Percentiles rank a stretch among this genome's conserved stretches.
Evolutionary conservation across 1,284 basidiomycete species (phyloP).

Genomic region (Ceratobasidium sp.): DNA sequence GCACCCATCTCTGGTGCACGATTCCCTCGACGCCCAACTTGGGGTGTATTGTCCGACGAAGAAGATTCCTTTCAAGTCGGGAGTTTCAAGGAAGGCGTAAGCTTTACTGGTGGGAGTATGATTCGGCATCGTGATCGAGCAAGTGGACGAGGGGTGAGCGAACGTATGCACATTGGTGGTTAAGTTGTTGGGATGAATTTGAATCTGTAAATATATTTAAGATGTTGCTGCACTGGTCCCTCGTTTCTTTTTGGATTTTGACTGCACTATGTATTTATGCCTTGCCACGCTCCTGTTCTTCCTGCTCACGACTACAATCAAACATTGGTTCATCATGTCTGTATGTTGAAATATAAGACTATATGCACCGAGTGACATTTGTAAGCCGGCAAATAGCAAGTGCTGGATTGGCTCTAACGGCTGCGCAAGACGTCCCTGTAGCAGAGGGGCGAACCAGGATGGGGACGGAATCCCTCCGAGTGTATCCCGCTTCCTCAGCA

Average conservation of each 20-base stretch:
- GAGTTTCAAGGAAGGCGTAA: constrained; percentile 36
- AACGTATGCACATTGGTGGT: background rate
- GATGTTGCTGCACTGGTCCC: background rate
- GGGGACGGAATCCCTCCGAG: too few species aligned
- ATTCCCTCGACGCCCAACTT: constrained; percentile 11
- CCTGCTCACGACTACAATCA: background rate
- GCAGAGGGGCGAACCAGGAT: too few species aligned
- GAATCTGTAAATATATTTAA: background rate
- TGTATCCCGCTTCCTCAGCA: too few species aligned
- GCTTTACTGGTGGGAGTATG: constrained; percentile 11
- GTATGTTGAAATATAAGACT: too few species aligned
- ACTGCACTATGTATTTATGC: constrained; percentile 33
- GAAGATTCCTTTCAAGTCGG: constrained; percentile 36
- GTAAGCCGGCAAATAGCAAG: too few species aligned
- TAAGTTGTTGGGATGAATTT: background rate
- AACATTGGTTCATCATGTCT: too few species aligned
- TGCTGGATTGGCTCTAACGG: too few species aligned
- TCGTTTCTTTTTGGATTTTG: constrained; percentile 14
- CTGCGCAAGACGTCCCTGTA: too few species aligned
- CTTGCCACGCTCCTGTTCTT: background rate
- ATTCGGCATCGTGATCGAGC: constrained; percentile 17
- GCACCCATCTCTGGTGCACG: background rate
- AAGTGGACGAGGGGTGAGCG: constrained; percentile 26
- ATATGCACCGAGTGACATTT: too few species aligned
- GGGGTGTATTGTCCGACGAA: constrained; percentile 23